Evolutionary conservation across 371 early-diverging fungal genomes (phyloP).

Genomic region (Rhizomucor pusillus): DNA sequence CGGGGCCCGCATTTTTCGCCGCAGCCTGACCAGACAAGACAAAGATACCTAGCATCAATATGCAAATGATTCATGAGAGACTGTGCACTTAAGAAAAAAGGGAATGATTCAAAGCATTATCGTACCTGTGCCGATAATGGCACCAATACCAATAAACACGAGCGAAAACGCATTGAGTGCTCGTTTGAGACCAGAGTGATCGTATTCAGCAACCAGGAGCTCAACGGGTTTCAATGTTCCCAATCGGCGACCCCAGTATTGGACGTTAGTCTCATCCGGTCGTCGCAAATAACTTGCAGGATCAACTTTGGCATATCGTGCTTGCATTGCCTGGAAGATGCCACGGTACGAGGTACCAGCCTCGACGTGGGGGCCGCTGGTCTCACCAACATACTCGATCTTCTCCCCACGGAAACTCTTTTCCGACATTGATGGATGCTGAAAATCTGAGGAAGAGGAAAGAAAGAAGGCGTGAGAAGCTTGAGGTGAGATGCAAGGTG

Average conservation of each 20-base stretch:
- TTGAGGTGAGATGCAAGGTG: no score
- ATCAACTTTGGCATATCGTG: conserved; percentile 22
- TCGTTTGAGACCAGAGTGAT: conserved; percentile 43
- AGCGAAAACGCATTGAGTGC: conserved; percentile 45
- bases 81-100: background rate
- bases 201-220: conserved; percentile 44
- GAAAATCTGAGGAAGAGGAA: no score
- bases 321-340: conserved; percentile 1
- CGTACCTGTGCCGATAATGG: conserved; percentile 74
- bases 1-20: conserved; percentile 75
- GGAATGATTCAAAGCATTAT: background rate
- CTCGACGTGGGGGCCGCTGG: no score
- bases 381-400: no score
- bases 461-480: no score
- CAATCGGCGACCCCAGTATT: conserved; percentile 49
- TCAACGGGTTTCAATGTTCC: conserved; percentile 54
- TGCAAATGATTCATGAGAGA: conserved; percentile 60
- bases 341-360: background rate
- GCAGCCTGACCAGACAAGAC: conserved; percentile 75
- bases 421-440: no score
- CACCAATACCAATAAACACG: conserved; percentile 63
- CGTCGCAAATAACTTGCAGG: conserved; percentile 39
- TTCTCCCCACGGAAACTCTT: no score
- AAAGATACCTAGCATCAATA: conserved; percentile 67
- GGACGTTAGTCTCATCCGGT: conserved; percentile 33